These are phyloP conservation scores for Lizanozyma gosingica DNA, from an alignment of 1,139 yeast genomes.

Conservation along the genomic window DNA sequence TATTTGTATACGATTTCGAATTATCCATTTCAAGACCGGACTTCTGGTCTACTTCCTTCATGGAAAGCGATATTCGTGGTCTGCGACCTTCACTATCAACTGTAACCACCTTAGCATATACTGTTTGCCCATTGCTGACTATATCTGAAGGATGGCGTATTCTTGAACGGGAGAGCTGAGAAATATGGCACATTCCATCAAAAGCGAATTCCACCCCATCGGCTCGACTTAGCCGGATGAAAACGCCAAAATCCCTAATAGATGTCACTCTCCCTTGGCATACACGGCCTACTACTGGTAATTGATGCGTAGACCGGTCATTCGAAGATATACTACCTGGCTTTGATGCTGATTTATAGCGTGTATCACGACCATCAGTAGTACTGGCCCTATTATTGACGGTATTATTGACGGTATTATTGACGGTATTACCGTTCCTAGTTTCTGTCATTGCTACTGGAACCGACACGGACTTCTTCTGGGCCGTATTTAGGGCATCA, in stretches of 20 bases:
- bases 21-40: slow-evolving; percentile 43
- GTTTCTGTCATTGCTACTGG: too few species aligned
- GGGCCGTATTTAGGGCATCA: too few species aligned
- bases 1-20: slow-evolving; percentile 11
- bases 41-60: slow-evolving; percentile 68
- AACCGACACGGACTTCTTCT: too few species aligned
- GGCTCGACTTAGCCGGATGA: slow-evolving; percentile 35
- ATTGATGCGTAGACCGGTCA: background rate
- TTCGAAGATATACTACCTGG: background rate
- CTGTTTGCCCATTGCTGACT: slow-evolving; percentile 48
- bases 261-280: slow-evolving; percentile 55
- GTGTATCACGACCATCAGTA: background rate
- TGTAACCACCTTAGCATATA: slow-evolving; percentile 51
- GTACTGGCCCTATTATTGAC: background rate
- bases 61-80: slow-evolving; percentile 47
- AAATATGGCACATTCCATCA: slow-evolving; percentile 72
- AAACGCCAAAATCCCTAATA: slow-evolving; percentile 69
- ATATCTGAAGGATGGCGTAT: slow-evolving; percentile 53
- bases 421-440: too few species aligned
- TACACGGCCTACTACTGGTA: slow-evolving; percentile 32
- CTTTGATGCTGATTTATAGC: too few species aligned
- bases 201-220: slow-evolving; percentile 22
- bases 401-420: background rate
- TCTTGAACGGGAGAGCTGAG: slow-evolving; percentile 49
- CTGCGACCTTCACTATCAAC: slow-evolving; percentile 26